These are phyloP conservation scores for Benincasa hispida DNA, from an alignment of 306 rosid species.

Conservation along the genomic window DNA sequence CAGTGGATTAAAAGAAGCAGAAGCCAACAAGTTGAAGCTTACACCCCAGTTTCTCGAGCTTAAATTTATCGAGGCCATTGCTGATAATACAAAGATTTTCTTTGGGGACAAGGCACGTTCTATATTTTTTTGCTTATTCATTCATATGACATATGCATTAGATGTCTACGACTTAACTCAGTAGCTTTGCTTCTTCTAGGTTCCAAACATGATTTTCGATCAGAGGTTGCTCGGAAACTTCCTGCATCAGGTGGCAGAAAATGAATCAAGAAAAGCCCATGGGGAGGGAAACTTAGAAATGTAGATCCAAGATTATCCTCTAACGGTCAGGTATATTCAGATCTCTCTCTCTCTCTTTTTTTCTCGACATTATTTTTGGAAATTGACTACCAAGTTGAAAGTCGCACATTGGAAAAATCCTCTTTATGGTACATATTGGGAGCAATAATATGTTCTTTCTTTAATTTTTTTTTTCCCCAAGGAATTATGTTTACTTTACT, in stretches of 20 bases:
- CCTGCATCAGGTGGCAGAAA: constrained; percentile 32
- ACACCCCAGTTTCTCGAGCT: constrained; percentile 90
- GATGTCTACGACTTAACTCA: constrained; percentile 11
- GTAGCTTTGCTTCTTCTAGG: constrained; percentile 27
- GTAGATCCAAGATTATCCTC: not conserved
- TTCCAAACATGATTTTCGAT: constrained; percentile 74
- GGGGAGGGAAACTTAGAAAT: constrained; percentile 7
- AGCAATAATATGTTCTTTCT: not conserved
- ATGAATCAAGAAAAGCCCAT: constrained; percentile 5
- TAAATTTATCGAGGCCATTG: constrained; percentile 65
- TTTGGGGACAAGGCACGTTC: constrained; percentile 78
- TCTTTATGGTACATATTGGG: not conserved
- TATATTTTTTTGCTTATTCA: not conserved
- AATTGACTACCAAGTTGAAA: not conserved
- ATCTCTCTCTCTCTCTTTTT: not conserved
- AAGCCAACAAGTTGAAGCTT: constrained; percentile 85
- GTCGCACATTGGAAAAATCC: not conserved
- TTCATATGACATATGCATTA: not conserved
- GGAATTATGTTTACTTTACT: not conserved
- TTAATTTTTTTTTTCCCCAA: not conserved
- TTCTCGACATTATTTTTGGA: not conserved
- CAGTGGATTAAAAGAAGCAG: constrained; percentile 71
- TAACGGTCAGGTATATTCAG: not conserved
- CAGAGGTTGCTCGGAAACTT: constrained; percentile 80
- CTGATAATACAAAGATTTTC: constrained; percentile 80